phyloP scores from a whole-genome alignment of 768 basidiomycete species.

The Dioszegia aurantiaca region DNA sequence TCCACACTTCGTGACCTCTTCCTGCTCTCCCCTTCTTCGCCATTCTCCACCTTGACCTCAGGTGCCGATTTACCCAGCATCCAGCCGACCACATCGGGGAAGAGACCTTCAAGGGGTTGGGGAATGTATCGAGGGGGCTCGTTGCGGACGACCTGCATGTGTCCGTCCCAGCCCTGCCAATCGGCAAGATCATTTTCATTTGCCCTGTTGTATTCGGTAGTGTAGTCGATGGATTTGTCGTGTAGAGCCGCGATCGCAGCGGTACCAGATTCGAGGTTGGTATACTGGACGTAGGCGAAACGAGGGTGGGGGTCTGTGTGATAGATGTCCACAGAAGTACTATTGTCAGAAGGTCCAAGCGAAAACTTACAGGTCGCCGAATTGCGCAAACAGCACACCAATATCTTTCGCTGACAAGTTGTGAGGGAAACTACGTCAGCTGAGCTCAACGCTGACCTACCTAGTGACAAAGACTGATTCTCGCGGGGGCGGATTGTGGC shows the following conservation, averaged over 20 bases:
- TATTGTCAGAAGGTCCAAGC: constrained; percentile 15
- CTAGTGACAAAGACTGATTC: constrained; percentile 46
- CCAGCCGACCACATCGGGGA: constrained; percentile 43
- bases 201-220: constrained; percentile 29
- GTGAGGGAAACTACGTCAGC: constrained; percentile 40
- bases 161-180: constrained; percentile 45
- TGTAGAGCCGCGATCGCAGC: constrained; percentile 41
- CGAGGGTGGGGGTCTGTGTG: constrained; percentile 47
- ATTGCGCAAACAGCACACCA: constrained; percentile 50
- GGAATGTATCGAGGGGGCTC: constrained; percentile 45
- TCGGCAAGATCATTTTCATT: constrained; percentile 40
- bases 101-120: constrained; percentile 23
- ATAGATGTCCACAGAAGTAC: constrained; percentile 50
- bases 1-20: constrained; percentile 4
- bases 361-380: constrained; percentile 44
- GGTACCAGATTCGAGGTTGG: constrained; percentile 24
- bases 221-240: constrained; percentile 39
- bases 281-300: constrained; percentile 46
- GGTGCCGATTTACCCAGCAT: constrained; percentile 21
- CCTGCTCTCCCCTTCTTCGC: not conserved
- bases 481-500: constrained; percentile 27
- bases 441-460: constrained; percentile 26
- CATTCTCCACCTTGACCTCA: constrained; percentile 10
- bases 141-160: constrained; percentile 35
- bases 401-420: constrained; percentile 45